Conservation (phyloP, 2,329 filamentous ascomycete genomes). For the Apiospora sp. region DNA sequence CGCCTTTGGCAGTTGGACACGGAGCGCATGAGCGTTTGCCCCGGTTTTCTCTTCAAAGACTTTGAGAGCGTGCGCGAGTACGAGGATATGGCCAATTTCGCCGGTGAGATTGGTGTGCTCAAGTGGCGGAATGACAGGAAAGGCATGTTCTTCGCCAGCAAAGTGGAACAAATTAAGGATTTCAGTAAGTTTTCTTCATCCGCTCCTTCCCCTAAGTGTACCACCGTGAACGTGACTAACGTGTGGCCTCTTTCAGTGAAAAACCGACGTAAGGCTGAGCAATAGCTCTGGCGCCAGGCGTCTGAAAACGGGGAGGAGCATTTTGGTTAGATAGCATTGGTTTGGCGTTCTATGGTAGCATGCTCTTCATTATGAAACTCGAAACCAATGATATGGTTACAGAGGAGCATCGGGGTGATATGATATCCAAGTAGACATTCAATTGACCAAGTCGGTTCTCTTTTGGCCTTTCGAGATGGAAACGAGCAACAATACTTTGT, state of each 20-base stretch:
- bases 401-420: conserved; percentile 8
- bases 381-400: background rate
- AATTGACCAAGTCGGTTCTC: background rate
- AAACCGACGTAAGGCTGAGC: conserved; percentile 24
- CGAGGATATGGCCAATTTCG: conserved; percentile 75
- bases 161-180: conserved; percentile 85
- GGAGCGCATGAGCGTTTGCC: conserved; percentile 86
- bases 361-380: background rate
- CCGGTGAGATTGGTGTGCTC: conserved; percentile 88
- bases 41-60: conserved; percentile 89
- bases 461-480: background rate
- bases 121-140: conserved; percentile 84
- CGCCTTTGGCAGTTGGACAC: conserved; percentile 97
- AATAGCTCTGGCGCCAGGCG: background rate
- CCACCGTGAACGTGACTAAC: background rate
- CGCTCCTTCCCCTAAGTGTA: background rate
- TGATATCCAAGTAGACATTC: conserved; percentile 22
- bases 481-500: background rate
- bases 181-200: conserved; percentile 54
- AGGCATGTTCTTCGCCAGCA: conserved; percentile 89
- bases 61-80: conserved; percentile 79
- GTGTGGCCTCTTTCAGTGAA: background rate
- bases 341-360: conserved; percentile 7
- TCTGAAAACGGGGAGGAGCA: background rate
- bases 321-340: background rate